These are phyloP conservation scores for Saussurea involucrata DNA, from an alignment of 129 eudicot genomes.

Conservation along the genomic window DNA sequence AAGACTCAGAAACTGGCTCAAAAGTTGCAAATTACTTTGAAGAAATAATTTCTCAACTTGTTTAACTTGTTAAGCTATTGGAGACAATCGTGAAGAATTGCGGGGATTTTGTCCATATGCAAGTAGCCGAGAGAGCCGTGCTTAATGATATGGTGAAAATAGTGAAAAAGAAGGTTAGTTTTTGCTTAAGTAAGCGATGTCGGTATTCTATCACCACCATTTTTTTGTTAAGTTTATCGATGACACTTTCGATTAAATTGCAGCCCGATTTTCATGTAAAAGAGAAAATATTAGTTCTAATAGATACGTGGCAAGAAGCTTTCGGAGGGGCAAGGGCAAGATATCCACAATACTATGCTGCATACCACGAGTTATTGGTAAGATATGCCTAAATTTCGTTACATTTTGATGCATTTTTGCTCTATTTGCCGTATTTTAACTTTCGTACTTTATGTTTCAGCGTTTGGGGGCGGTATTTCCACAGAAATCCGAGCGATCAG, in stretches of 20 bases:
- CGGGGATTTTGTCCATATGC: slow-evolving; percentile 85
- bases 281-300: slow-evolving; percentile 84
- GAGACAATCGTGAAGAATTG: slow-evolving; percentile 89
- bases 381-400: neutral
- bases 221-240: neutral
- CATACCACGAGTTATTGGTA: slow-evolving; percentile 91
- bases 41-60: neutral
- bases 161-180: slow-evolving; percentile 69
- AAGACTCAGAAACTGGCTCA: neutral
- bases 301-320: slow-evolving; percentile 98
- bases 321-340: slow-evolving; percentile 96
- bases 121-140: slow-evolving; percentile 84
- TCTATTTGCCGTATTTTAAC: neutral
- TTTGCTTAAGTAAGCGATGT: neutral
- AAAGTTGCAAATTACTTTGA: neutral
- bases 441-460: slow-evolving; percentile 36
- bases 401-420: neutral
- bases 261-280: slow-evolving; percentile 88
- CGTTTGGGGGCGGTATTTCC: slow-evolving; percentile 95
- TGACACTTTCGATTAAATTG: slow-evolving; percentile 20
- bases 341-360: slow-evolving; percentile 85
- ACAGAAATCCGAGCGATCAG: slow-evolving; percentile 63
- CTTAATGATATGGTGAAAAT: slow-evolving; percentile 92
- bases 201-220: neutral
- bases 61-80: slow-evolving; percentile 52